phyloP scores from a whole-genome alignment of 2,329 filamentous ascomycete genomes.

The Mycocentrospora acerina region DNA sequence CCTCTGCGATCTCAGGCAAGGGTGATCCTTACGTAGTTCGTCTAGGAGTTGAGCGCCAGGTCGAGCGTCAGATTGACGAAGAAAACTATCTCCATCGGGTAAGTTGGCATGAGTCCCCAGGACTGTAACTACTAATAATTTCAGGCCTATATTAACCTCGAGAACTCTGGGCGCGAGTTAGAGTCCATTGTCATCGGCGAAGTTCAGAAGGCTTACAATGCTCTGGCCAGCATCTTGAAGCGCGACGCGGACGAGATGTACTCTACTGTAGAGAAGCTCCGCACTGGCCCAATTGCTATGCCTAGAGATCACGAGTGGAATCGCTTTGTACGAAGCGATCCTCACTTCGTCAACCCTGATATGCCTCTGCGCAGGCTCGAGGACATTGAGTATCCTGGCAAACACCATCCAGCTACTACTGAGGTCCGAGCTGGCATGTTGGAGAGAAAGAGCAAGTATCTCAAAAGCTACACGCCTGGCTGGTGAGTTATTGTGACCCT shows the following conservation, averaged over 20 bases:
- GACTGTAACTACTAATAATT: constrained; percentile 10
- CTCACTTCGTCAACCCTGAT: constrained; percentile 83
- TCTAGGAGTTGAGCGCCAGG: constrained; percentile 81
- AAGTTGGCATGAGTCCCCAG: constrained; percentile 32
- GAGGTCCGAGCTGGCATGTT: constrained; percentile 89
- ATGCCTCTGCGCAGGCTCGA: constrained; percentile 75
- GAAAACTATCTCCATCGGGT: constrained; percentile 96
- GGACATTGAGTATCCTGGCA: constrained; percentile 88
- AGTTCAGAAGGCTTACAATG: constrained; percentile 97
- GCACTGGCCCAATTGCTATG: constrained; percentile 85
- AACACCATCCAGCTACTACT: constrained; percentile 76
- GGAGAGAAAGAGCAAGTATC: constrained; percentile 97
- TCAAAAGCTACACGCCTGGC: constrained; percentile 95
- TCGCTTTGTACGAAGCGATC: constrained; percentile 75
- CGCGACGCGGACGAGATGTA: constrained; percentile 84
- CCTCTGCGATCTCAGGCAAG: constrained; percentile 74
- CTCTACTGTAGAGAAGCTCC: constrained; percentile 75
- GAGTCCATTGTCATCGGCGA: constrained; percentile 96
- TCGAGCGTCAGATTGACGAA: constrained; percentile 91
- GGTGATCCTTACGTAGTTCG: constrained; percentile 89
- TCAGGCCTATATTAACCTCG: constrained; percentile 90
- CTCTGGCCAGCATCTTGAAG: constrained; percentile 87
- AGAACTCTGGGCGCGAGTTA: constrained; percentile 89
- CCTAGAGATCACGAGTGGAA: constrained; percentile 92
- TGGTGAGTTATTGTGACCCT: constrained; percentile 62